phyloP scores from a whole-genome alignment of 2,329 filamentous ascomycete species.

The Alternaria metachromatica region DNA sequence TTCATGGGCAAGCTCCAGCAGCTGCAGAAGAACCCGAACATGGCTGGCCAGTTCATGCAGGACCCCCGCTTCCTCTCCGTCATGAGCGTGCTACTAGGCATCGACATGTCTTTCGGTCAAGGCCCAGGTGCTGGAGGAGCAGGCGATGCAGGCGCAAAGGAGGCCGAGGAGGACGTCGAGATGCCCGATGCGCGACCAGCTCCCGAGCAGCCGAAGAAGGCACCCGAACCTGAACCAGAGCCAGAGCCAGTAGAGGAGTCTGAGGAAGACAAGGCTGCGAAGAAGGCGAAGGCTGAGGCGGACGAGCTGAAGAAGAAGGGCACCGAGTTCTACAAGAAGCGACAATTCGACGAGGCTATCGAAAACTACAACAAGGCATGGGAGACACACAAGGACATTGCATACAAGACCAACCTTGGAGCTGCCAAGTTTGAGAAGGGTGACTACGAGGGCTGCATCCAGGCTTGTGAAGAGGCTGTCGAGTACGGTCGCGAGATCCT shows the following conservation, averaged over 20 bases:
- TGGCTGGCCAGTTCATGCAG: constrained; percentile 78
- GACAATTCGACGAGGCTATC: constrained; percentile 93
- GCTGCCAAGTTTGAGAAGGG: constrained; percentile 97
- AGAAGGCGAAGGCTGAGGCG: constrained; percentile 89
- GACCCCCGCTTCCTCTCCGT: constrained; percentile 94
- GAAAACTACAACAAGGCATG: constrained; percentile 94
- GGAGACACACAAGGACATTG: constrained; percentile 94
- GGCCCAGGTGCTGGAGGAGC: constrained; percentile 55
- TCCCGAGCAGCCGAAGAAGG: constrained; percentile 62
- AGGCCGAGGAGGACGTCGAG: constrained; percentile 73
- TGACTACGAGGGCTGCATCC: constrained; percentile 86
- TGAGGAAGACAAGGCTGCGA: constrained; percentile 82
- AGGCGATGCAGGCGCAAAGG: constrained; percentile 48
- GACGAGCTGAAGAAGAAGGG: constrained; percentile 95
- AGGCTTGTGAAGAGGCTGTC: constrained; percentile 84
- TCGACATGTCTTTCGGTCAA: constrained; percentile 81
- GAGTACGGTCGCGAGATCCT: constrained; percentile 88
- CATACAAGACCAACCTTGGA: constrained; percentile 95
- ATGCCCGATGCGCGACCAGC: constrained; percentile 74
- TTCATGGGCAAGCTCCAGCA: constrained; percentile 92
- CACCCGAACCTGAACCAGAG: constrained; percentile 62
- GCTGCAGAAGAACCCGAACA: constrained; percentile 80
- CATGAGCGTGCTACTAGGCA: constrained; percentile 88
- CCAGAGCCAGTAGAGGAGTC: constrained; percentile 77
- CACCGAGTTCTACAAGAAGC: constrained; percentile 97